phyloP scores from a whole-genome alignment of 2,329 filamentous ascomycete species.

The Tolypocladium tundrense region DNA sequence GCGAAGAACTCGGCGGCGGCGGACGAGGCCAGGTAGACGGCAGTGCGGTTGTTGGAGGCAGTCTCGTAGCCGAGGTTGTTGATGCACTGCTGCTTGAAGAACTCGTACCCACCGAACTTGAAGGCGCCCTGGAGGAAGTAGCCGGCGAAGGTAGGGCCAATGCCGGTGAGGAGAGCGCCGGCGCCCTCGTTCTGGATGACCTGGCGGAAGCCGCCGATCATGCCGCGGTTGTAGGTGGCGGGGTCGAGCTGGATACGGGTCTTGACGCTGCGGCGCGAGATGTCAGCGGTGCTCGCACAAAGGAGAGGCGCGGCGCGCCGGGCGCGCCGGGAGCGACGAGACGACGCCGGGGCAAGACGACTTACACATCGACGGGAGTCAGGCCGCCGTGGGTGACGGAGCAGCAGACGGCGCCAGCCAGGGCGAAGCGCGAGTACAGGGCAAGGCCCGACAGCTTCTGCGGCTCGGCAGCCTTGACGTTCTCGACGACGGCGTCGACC shows the following conservation, averaged over 20 bases:
- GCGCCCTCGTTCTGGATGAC: conserved; percentile 77
- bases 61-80: conserved; percentile 68
- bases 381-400: conserved; percentile 94
- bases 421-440: conserved; percentile 93
- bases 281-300: background rate
- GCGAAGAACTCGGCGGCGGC: conserved; percentile 59
- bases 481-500: conserved; percentile 34
- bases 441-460: conserved; percentile 40
- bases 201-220: conserved; percentile 79
- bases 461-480: conserved; percentile 28
- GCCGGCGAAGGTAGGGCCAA: conserved; percentile 75
- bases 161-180: conserved; percentile 75
- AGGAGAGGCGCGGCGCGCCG: background rate
- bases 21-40: conserved; percentile 67
- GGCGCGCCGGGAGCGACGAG: background rate
- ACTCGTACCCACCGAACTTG: conserved; percentile 92
- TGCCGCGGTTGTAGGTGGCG: conserved; percentile 75
- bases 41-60: conserved; percentile 68
- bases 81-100: conserved; percentile 91
- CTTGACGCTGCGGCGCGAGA: conserved; percentile 59
- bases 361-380: conserved; percentile 99
- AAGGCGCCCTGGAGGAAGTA: conserved; percentile 92
- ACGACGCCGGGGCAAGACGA: conserved; percentile 17
- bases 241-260: conserved; percentile 92
- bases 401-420: conserved; percentile 96